These are phyloP conservation scores for Globisporangium orthogonon DNA, from an alignment of 352 stramenopile species.

Conservation along the genomic window DNA sequence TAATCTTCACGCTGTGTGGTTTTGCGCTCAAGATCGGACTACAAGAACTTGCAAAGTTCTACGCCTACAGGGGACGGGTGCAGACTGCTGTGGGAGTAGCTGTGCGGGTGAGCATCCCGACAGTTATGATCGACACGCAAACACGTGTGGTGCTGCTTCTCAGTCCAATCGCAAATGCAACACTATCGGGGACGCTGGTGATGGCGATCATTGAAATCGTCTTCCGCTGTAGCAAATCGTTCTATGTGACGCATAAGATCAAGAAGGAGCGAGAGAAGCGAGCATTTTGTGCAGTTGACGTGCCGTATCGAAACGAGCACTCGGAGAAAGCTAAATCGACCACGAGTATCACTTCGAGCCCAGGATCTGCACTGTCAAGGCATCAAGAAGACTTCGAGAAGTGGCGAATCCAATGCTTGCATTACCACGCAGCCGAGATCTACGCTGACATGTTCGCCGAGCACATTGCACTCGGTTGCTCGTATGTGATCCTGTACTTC, in stretches of 20 bases:
- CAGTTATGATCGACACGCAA: conserved; percentile 32
- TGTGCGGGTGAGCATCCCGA: conserved; percentile 10
- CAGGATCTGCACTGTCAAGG: neutral
- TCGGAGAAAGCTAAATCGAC: neutral
- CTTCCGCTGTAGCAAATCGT: conserved; percentile 8
- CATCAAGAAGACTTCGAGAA: neutral
- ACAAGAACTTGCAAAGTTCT: conserved; percentile 11
- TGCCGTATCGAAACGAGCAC: neutral
- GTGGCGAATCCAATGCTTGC: conserved; percentile 19
- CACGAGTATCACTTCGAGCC: neutral
- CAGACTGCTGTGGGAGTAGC: neutral
- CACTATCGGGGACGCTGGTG: conserved; percentile 13
- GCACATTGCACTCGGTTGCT: conserved; percentile 41
- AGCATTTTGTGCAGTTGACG: neutral
- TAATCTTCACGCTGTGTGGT: conserved; percentile 7
- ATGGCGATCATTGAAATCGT: conserved; percentile 21
- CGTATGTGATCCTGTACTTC: conserved; percentile 34
- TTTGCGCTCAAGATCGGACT: conserved; percentile 13
- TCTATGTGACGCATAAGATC: conserved; percentile 1
- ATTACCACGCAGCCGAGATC: conserved; percentile 27
- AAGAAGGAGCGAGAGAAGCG: neutral
- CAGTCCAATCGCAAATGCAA: conserved; percentile 14
- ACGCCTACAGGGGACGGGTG: conserved; percentile 7
- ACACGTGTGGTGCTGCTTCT: conserved; percentile 28
- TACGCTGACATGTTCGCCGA: conserved; percentile 46